Conservation (phyloP, 2,329 filamentous ascomycete species). For the Pestalotiopsis fici region DNA sequence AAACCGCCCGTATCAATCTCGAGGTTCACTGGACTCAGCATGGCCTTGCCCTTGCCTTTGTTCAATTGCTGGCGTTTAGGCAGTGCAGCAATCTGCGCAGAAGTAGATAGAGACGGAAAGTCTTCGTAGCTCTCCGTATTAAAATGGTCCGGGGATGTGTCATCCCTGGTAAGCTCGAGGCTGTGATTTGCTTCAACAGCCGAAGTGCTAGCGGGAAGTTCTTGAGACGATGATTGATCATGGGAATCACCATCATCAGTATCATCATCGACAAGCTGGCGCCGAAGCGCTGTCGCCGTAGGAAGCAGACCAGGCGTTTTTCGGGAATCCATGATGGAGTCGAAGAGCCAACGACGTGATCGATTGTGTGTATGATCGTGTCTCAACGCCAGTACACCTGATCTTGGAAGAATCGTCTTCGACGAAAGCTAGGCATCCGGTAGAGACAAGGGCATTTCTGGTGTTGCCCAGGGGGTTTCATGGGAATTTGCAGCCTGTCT, state of each 20-base stretch:
- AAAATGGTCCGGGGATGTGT: background rate
- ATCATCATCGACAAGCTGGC: too few relatives aligned
- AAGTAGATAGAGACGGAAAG: background rate
- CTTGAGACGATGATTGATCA: background rate
- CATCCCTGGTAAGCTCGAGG: background rate
- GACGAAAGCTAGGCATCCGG: background rate
- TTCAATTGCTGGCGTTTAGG: background rate
- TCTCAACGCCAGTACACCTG: too few relatives aligned
- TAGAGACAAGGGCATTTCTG: too few relatives aligned
- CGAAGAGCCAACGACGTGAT: background rate
- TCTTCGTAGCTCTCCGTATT: background rate
- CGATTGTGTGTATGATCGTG: too few relatives aligned
- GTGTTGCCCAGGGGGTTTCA: too few relatives aligned
- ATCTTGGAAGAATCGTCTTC: background rate
- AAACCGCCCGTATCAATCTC: background rate
- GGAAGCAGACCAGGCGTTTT: background rate
- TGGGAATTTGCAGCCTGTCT: too few relatives aligned
- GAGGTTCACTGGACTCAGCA: background rate
- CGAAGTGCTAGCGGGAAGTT: background rate
- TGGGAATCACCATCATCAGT: background rate
- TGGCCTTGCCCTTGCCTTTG: background rate
- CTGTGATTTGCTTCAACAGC: background rate
- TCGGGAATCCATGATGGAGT: background rate
- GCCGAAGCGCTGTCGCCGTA: too few relatives aligned
- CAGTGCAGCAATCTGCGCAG: background rate